These are phyloP conservation scores for Cyclotella choctawhatcheeana DNA, from an alignment of 108 stramenopile genomes.

Conservation along the genomic window DNA sequence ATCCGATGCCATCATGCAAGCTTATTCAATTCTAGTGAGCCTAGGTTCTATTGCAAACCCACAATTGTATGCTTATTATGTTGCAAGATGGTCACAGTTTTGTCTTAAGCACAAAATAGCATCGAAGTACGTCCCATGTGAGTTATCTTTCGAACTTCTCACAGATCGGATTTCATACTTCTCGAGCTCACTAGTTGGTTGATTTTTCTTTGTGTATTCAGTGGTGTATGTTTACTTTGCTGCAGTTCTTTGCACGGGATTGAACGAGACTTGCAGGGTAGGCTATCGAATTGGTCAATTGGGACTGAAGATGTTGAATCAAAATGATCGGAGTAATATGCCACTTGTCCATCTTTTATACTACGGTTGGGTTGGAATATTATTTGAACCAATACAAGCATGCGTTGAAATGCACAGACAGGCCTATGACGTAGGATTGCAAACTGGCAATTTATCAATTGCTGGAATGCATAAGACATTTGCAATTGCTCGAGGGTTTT, in stretches of 20 bases:
- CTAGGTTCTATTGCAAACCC: constrained; percentile 16
- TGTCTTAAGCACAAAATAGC: constrained; percentile 24
- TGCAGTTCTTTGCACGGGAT: constrained; percentile 9
- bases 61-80: constrained; percentile 17
- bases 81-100: constrained; percentile 26
- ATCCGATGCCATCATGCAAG: constrained; percentile 14
- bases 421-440: constrained; percentile 28
- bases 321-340: not conserved
- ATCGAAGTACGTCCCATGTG: constrained; percentile 29
- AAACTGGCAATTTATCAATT: constrained; percentile 14
- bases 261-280: not conserved
- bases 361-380: constrained; percentile 24
- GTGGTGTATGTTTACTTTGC: constrained; percentile 30
- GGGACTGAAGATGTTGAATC: constrained; percentile 15
- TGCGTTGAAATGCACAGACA: constrained; percentile 27
- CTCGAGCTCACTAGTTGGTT: not conserved
- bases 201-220: not conserved
- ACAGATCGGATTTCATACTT: not conserved
- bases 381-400: constrained; percentile 28
- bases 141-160: not conserved
- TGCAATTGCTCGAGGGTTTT: constrained; percentile 5
- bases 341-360: not conserved
- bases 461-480: constrained; percentile 22
- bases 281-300: constrained; percentile 27
- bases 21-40: constrained; percentile 7